A percentile compares a stretch with the other conserved stretches of the same genome.
These are phyloP conservation scores for Hirschfeldia incana DNA, from an alignment of 345 rosid species.

Conservation along the genomic window DNA sequence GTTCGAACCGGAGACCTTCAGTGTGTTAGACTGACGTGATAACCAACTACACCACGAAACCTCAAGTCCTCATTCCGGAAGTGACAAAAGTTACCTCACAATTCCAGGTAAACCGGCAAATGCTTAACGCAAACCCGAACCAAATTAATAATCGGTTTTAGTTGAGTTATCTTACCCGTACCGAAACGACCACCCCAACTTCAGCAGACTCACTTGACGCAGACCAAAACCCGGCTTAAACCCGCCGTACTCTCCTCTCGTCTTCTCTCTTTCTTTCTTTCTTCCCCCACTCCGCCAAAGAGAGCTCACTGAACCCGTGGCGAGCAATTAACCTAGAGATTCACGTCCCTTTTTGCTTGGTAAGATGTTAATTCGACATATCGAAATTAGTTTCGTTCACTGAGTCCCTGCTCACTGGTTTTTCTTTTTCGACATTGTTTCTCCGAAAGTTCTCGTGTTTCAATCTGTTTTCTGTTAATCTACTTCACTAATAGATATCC, in stretches of 20 bases:
- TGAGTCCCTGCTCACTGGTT: no score
- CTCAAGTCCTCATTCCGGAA: neutral
- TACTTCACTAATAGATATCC: no score
- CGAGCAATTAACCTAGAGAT: neutral
- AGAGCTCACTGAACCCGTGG: no score
- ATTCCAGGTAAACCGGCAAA: neutral
- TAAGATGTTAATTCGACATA: neutral
- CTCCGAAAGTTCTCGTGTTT: no score
- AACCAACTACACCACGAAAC: constrained; percentile 99
- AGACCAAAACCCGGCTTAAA: constrained; percentile 35
- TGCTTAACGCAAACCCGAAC: neutral
- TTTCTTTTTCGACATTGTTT: no score
- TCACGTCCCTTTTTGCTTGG: constrained; percentile 4
- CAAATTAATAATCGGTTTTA: neutral
- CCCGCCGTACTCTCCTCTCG: constrained; percentile 7
- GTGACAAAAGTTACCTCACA: no score
- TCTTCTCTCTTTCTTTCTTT: neutral
- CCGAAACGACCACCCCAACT: neutral
- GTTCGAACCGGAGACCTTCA: constrained; percentile 55
- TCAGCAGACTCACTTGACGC: neutral
- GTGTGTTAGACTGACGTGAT: constrained; percentile 99
- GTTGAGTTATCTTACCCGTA: neutral
- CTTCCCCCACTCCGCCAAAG: no score
- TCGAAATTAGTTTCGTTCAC: no score
- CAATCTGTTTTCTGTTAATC: no score